A percentile compares a stretch with the other conserved stretches of the same genome.
phyloP scores from a whole-genome alignment of 768 basidiomycete species.

The Leccinum arenicola region DNA sequence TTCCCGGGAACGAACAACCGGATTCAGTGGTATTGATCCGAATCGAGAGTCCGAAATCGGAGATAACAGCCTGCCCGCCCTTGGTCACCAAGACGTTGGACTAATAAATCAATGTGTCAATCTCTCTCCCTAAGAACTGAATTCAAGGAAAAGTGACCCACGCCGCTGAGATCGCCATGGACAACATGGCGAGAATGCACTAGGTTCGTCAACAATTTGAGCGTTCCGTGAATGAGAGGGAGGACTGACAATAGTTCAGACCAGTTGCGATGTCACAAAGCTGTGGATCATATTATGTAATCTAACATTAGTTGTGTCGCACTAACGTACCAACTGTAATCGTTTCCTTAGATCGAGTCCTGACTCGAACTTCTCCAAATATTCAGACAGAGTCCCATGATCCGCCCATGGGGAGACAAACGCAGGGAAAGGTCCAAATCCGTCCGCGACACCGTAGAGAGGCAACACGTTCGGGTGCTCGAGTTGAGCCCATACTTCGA shows the following conservation, averaged over 20 bases:
- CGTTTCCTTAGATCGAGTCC: conserved; percentile 14
- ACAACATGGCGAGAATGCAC: conserved; percentile 25
- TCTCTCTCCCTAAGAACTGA: not conserved
- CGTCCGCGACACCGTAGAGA: conserved; percentile 24
- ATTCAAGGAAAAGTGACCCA: conserved; percentile 2
- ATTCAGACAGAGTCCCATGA: conserved; percentile 30
- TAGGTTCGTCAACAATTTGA: conserved; percentile 5
- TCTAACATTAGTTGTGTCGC: not conserved
- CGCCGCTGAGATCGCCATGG: conserved; percentile 43
- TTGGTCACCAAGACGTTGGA: conserved; percentile 22
- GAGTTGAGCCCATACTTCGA: conserved; percentile 30
- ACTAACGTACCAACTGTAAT: conserved; percentile 15
- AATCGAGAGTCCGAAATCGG: conserved; percentile 33
- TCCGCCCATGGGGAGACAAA: conserved; percentile 35
- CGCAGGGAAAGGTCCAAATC: conserved; percentile 29
- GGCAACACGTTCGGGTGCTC: conserved; percentile 31
- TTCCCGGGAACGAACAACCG: conserved; percentile 18
- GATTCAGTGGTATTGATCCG: conserved; percentile 4
- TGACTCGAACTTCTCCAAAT: conserved; percentile 21
- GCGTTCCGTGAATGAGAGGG: not conserved
- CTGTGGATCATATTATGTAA: conserved; percentile 11
- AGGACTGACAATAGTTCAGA: conserved; percentile 19
- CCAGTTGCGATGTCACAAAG: conserved; percentile 25
- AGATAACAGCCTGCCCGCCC: conserved; percentile 16
- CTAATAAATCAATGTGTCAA: conserved; percentile 9